Conservation (phyloP, 441 rosid species). For the Biscutella auriculata region DNA sequence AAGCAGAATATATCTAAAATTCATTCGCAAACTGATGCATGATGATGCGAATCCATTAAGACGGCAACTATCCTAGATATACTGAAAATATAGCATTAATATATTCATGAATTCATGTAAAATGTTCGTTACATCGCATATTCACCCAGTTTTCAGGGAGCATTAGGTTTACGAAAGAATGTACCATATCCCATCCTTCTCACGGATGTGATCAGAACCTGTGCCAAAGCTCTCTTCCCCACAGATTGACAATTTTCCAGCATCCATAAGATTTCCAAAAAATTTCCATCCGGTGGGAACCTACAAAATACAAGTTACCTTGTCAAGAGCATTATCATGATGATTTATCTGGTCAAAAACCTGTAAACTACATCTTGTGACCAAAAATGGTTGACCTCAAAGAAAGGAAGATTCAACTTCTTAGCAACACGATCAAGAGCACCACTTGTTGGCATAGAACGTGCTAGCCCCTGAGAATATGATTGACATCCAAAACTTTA, state of each 20-base stretch:
- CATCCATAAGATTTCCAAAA: conserved; percentile 96
- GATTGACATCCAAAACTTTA: conserved; percentile 2
- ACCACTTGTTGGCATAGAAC: conserved; percentile 97
- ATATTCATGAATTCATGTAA: background rate
- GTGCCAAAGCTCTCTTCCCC: conserved; percentile 99
- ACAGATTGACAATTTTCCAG: conserved; percentile 81
- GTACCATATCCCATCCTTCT: conserved; percentile 97
- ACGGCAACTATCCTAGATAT: background rate
- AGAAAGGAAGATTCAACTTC: conserved; percentile 71
- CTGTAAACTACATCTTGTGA: background rate
- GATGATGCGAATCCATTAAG: background rate
- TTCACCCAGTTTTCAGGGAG: background rate
- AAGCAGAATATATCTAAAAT: background rate
- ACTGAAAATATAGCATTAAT: background rate
- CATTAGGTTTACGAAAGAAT: conserved; percentile 7
- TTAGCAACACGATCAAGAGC: conserved; percentile 92
- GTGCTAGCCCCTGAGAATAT: conserved; percentile 67
- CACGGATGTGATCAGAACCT: conserved; percentile 93
- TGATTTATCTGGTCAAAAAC: background rate
- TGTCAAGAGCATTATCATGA: conserved; percentile 12
- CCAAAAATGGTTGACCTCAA: conserved; percentile 46
- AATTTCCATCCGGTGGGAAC: conserved; percentile 97
- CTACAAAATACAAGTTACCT: conserved; percentile 28
- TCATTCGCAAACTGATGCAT: background rate
- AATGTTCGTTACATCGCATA: background rate